A percentile compares a stretch with the other conserved stretches of the same genome.
Evolutionary conservation across 305 asterid species (phyloP).

Genomic region (Fraxinus latifolia): DNA sequence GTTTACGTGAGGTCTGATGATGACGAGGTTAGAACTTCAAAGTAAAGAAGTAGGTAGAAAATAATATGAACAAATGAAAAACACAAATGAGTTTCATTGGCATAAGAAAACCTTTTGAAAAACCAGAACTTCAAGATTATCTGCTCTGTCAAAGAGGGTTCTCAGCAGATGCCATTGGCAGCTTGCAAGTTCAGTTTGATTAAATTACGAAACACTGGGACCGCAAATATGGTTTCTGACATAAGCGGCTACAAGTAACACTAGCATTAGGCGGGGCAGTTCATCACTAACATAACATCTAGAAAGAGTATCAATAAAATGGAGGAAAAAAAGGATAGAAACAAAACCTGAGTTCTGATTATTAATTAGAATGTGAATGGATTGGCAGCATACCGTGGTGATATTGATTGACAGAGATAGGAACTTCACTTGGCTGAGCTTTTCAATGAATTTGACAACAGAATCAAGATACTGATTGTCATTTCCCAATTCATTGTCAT

Average conservation of each 20-base stretch:
- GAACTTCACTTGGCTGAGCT: background rate
- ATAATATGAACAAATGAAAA: background rate
- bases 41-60: background rate
- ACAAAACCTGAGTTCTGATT: background rate
- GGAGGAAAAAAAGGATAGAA: background rate
- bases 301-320: background rate
- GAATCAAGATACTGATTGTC: background rate
- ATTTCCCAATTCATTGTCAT: background rate
- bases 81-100: background rate
- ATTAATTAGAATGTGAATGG: background rate
- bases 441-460: slow-evolving; percentile 3
- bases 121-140: slow-evolving; percentile 6
- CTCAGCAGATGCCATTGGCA: slow-evolving; percentile 1
- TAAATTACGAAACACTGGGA: background rate
- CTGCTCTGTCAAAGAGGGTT: slow-evolving; percentile 9
- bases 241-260: background rate
- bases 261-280: background rate
- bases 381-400: background rate
- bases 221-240: too few relatives aligned
- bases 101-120: background rate
- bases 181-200: background rate
- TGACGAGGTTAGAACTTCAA: background rate
- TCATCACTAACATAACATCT: background rate
- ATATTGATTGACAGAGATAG: background rate
- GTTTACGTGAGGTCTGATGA: background rate